phyloP scores from a whole-genome alignment of 2,329 filamentous ascomycete species.

The Aspergillus sp. region DNA sequence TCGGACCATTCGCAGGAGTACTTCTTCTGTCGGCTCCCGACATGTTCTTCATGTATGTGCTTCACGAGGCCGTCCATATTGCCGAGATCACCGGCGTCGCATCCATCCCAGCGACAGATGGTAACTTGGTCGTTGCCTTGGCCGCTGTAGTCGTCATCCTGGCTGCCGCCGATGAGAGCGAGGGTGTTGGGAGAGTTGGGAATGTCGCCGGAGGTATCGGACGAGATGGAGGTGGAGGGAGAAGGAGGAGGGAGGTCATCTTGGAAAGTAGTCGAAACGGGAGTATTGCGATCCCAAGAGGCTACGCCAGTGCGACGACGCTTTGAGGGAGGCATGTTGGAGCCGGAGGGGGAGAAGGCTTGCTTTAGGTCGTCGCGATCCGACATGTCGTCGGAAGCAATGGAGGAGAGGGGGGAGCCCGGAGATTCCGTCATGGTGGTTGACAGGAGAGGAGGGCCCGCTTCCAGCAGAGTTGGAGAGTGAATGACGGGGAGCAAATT shows the following conservation, averaged over 20 bases:
- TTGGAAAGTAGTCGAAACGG: constrained; percentile 46
- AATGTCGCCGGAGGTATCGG: constrained; percentile 84
- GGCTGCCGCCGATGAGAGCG: constrained; percentile 42
- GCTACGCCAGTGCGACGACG: constrained; percentile 49
- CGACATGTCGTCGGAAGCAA: constrained; percentile 63
- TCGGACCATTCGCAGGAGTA: constrained; percentile 98
- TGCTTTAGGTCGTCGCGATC: constrained; percentile 57
- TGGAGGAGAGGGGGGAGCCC: constrained; percentile 64
- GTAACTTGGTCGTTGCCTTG: constrained; percentile 73
- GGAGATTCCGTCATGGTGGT: constrained; percentile 56
- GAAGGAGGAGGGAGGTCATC: constrained; percentile 45
- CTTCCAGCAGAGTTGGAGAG: not conserved
- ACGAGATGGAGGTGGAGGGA: constrained; percentile 73
- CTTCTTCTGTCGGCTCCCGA: constrained; percentile 89
- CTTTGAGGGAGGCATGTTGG: constrained; percentile 50
- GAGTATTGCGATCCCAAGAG: constrained; percentile 53
- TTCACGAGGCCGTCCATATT: constrained; percentile 82
- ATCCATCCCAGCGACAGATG: constrained; percentile 76
- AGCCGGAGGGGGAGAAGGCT: constrained; percentile 49
- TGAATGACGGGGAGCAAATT: constrained; percentile 6
- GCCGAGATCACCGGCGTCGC: constrained; percentile 67
- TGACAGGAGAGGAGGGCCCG: constrained; percentile 8
- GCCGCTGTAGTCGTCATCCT: constrained; percentile 67
- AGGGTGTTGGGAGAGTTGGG: constrained; percentile 66
- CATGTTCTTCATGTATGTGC: constrained; percentile 90